Conservation (phyloP, 106 monocot genomes). For the Cymbidium sinense region DNA sequence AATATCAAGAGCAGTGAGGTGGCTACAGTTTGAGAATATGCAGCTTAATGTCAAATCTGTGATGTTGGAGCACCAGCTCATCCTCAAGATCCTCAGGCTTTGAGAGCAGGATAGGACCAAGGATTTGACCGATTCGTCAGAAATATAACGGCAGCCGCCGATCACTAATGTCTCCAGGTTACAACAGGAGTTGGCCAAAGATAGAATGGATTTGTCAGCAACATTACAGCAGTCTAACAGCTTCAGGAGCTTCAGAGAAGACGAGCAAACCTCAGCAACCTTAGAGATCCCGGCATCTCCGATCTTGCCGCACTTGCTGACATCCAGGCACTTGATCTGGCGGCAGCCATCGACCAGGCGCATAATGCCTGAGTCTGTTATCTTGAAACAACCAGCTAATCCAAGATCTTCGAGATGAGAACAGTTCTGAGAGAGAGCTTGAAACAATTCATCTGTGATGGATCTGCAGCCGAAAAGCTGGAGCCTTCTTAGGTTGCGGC, state of each 20-base stretch:
- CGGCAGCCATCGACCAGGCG: conserved; percentile 51
- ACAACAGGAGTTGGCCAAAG: conserved; percentile 55
- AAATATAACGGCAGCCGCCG: conserved; percentile 59
- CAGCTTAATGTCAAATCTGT: conserved; percentile 44
- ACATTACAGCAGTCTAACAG: conserved; percentile 55
- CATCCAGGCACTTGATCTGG: conserved; percentile 55
- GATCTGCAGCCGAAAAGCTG: conserved; percentile 48
- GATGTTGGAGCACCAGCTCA: conserved; percentile 79
- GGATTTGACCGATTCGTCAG: conserved; percentile 47
- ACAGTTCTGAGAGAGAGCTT: conserved; percentile 53
- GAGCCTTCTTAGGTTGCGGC: conserved; percentile 43
- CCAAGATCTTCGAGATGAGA: conserved; percentile 54
- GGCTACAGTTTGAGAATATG: conserved; percentile 51
- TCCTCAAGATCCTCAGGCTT: conserved; percentile 41
- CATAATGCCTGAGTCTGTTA: conserved; percentile 65
- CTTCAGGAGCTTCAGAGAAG: conserved; percentile 54
- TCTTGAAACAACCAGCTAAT: conserved; percentile 50
- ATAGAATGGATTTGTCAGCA: conserved; percentile 40
- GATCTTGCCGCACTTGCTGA: conserved; percentile 80
- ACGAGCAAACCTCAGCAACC: conserved; percentile 42
- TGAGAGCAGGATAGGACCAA: conserved; percentile 30
- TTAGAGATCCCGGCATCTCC: conserved; percentile 52
- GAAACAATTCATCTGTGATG: conserved; percentile 50
- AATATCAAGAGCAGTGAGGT: conserved; percentile 69
- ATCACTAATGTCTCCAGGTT: conserved; percentile 72